A percentile compares a stretch with the other conserved stretches of the same genome.
Evolutionary conservation across 2,329 filamentous ascomycete species (phyloP).

Genomic region (Phaeosphaeriaceae sp.): DNA sequence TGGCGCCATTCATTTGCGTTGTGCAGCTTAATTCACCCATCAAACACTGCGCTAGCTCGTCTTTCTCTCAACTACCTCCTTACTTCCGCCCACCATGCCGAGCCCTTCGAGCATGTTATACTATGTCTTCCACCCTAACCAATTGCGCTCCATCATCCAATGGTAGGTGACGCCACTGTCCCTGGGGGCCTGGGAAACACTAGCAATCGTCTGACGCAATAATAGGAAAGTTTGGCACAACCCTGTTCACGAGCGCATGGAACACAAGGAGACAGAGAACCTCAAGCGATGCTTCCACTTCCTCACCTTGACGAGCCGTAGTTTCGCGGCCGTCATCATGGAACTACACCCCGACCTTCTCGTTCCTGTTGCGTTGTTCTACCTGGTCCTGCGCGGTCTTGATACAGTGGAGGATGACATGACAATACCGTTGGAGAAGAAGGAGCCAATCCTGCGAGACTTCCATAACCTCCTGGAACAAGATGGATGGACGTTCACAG

Average conservation of each 20-base stretch:
- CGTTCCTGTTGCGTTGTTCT: conserved; percentile 88
- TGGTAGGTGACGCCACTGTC: conserved; percentile 71
- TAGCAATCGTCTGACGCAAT: conserved; percentile 21
- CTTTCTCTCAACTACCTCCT: conserved; percentile 16
- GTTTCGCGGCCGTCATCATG: conserved; percentile 91
- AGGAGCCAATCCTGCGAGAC: conserved; percentile 82
- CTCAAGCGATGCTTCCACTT: conserved; percentile 85
- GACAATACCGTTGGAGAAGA: conserved; percentile 80
- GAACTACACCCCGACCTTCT: conserved; percentile 95
- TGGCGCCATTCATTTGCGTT: no score
- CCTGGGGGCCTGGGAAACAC: no score
- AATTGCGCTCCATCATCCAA: conserved; percentile 85
- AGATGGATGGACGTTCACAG: conserved; percentile 89
- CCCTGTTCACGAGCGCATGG: conserved; percentile 83
- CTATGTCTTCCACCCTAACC: conserved; percentile 74
- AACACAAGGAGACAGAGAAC: conserved; percentile 73
- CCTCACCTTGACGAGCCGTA: conserved; percentile 87
- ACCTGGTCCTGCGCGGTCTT: conserved; percentile 86
- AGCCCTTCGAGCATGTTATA: conserved; percentile 65
- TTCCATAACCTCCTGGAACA: conserved; percentile 80
- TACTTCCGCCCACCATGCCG: conserved; percentile 37
- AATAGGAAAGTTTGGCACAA: conserved; percentile 97
- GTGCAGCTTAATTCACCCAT: neutral
- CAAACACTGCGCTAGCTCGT: conserved; percentile 8
- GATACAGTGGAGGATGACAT: conserved; percentile 99